phyloP scores from a whole-genome alignment of 2,329 filamentous ascomycete species.

The Sordariomycetes sp. region DNA sequence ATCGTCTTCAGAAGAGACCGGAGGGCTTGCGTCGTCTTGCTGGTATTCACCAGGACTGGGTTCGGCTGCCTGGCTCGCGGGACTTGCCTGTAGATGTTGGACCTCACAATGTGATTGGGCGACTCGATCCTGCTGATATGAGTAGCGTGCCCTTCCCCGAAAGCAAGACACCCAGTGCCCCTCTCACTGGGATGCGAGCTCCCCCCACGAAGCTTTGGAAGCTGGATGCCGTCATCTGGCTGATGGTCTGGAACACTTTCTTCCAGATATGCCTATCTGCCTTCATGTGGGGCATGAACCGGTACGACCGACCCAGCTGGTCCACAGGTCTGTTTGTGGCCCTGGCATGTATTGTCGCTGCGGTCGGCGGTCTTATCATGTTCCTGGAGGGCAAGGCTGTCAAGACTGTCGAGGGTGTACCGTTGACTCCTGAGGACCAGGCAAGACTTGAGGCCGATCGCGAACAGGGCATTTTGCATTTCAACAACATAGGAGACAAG shows the following conservation, averaged over 20 bases:
- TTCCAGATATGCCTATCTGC: conserved; percentile 64
- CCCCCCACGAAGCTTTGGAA: conserved; percentile 63
- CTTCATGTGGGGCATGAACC: conserved; percentile 77
- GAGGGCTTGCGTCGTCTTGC: conserved; percentile 58
- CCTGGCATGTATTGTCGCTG: conserved; percentile 61
- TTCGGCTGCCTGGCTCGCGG: conserved; percentile 60
- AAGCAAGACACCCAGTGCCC: conserved; percentile 52
- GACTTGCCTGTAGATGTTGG: conserved; percentile 43
- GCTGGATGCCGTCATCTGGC: conserved; percentile 70
- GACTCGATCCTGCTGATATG: conserved; percentile 26
- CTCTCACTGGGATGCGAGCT: conserved; percentile 64
- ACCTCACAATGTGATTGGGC: conserved; percentile 38
- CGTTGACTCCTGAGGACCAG: conserved; percentile 46
- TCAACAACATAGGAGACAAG: conserved; percentile 30
- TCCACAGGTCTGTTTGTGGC: conserved; percentile 71
- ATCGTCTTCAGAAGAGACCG: conserved; percentile 42
- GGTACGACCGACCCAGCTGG: conserved; percentile 69
- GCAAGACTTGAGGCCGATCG: conserved; percentile 40
- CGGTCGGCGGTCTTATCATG: conserved; percentile 58
- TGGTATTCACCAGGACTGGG: conserved; percentile 68
- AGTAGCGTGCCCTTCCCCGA: conserved; percentile 51
- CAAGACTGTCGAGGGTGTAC: conserved; percentile 63
- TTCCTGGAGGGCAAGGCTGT: conserved; percentile 64
- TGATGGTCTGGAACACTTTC: conserved; percentile 70
- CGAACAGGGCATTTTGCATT: conserved; percentile 48